Percentiles rank a stretch among this genome's conserved stretches.
phyloP scores from a whole-genome alignment of 805 yeast species.

The Saccharomyces mikatae region DNA sequence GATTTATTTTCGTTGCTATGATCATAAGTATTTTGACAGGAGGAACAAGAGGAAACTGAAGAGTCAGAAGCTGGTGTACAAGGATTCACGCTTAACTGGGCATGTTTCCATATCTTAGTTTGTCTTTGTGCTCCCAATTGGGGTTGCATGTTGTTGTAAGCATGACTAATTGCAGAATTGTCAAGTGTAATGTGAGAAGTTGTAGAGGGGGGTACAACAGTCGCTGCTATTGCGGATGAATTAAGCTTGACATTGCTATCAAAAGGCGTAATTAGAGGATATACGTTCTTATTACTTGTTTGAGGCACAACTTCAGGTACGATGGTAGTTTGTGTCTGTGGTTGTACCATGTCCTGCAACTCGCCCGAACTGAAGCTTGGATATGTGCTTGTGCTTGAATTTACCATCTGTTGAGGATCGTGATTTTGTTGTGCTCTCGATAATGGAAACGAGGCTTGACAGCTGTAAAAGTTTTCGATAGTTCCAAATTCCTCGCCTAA shows the following conservation, averaged over 20 bases:
- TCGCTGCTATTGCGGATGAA: not conserved
- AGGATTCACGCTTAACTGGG: not conserved
- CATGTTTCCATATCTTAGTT: not conserved
- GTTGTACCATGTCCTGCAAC: not conserved
- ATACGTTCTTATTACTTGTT: not conserved
- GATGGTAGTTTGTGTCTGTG: not conserved
- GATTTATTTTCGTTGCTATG: not conserved
- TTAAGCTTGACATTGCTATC: not conserved
- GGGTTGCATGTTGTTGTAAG: not conserved
- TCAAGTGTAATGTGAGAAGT: not conserved
- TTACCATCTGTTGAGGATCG: not conserved
- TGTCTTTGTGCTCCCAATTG: conserved; percentile 1
- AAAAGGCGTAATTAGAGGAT: not conserved
- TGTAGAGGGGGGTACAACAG: not conserved
- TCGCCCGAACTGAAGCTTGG: not conserved
- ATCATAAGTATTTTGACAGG: not conserved
- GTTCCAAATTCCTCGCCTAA: conserved; percentile 38
- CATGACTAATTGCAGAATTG: not conserved
- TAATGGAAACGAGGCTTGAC: conserved; percentile 19
- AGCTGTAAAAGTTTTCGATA: conserved; percentile 33
- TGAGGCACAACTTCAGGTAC: not conserved
- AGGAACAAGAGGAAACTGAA: conserved; percentile 1
- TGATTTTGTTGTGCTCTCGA: not conserved
- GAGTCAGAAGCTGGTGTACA: conserved; percentile 1
- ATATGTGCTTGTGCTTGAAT: not conserved